Base-by-base conservation (phyloP, 2,329 filamentous ascomycete genomes). In the Fusarium armeniacum region DNA sequence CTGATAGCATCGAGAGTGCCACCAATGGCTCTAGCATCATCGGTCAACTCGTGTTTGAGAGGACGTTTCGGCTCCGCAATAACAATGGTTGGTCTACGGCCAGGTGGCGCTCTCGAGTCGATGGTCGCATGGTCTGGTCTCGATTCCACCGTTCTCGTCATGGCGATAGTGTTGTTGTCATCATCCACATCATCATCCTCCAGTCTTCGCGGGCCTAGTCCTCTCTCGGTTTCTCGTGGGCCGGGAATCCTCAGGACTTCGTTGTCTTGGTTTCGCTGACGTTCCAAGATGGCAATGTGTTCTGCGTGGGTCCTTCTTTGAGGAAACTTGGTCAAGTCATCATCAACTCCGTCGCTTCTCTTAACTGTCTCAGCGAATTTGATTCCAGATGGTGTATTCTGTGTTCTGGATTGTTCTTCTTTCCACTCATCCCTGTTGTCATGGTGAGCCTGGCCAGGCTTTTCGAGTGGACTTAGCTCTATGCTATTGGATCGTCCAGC, bases 241-340 rank as follows among this genome's bases (percentile, higher is more conserved):
- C 94, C 94, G 0, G 96, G 96, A 73, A 99, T 98, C 41, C 93
- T 91, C 44, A 98, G 82, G 1, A 94, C 89, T 35, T 90, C 89
- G 45, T 89, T 90, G 58, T 92, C 90, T 66, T 89, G 89, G 58
- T 93, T 91, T 38, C 94, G 88, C 78, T 98, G 95, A 33, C 91
- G 90, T 78, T 97, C 89, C 16, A 98, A 79, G 74, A 98, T 96
- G 8, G 92, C 92, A 75, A 98, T 97, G 75, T 97, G 93, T 65
- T 94, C 91, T 57, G 93, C 91, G 45, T 91, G 85, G 35, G 86
- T 83, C 36, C 76, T 73, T 1, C 87, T 44, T 24, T 66, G 82
- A 52, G 81, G 81, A 24, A 84, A 70, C 55, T 85, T 81, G n/a
- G 80, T 77, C 12, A 78, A 70, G 13, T 83, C 82, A 15, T 89